Base-by-base conservation (phyloP, 352 stramenopile genomes). In the Globisporangium ultimum region DNA sequence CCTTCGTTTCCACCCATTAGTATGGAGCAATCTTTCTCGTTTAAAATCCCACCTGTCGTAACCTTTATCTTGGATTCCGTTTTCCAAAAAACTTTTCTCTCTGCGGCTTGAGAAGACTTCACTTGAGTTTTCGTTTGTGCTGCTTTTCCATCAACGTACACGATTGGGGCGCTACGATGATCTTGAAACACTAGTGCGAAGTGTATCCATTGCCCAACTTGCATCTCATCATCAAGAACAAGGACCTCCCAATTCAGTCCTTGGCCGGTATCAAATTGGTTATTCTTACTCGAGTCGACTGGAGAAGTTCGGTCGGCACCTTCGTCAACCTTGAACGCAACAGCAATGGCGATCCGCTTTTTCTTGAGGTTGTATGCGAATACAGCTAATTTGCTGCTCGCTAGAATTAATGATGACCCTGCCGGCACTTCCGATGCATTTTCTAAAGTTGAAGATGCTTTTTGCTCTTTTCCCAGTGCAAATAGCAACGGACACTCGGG, bases 401-500 rank as follows among this genome's bases (percentile, higher is more conserved):
- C 28, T 17, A 55, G 36, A 32, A 55, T 43, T 1, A 17, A 10
- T 43, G 38, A 13, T 17, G 38, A 13, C 10, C 38, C 38, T 17
- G 38, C 3, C 2, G 12, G 21, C 22, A 15, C 38, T 18, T 32
- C 32, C 2, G 49, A 15, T 10, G 46, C 38, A 4, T 18, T 22
- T 24, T 55, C 43, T 10, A 3, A 15, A 24, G 15, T 61, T 10
- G 21, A 21, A 3, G 12, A 15, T 32, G 15, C 20, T 1, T 18
- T 20, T 6, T 41, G 40, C 20, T 52, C 57, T 11, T 15, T 48
- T 9, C 28, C 43, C 14, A 63, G n/a, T 5, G 42, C 50, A 14
- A 63, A 58, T 18, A 63, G 14, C 10, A 58, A 34, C 15, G 57
- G 48, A n/a, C 18, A 21, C n/a, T 56, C 48, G 8, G 40, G 14